Evolutionary conservation across 768 basidiomycete species (phyloP), one percentile per base, ranked within the genome.

Genomic region (Psilocybe sp.): DNA sequence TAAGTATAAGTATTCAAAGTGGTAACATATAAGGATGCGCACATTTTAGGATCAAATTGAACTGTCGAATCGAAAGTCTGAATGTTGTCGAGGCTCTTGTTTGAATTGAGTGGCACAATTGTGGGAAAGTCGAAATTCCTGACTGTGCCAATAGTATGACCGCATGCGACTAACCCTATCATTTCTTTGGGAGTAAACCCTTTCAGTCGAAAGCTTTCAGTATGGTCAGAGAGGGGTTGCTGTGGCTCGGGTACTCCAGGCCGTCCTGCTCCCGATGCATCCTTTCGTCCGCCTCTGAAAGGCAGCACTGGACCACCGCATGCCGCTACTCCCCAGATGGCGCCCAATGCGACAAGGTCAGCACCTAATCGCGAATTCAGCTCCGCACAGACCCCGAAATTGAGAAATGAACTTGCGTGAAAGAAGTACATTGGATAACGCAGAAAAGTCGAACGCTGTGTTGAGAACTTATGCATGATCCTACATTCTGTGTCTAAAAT

Each of bases 291-390:
- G 37, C 69, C 71, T 11, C 71, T 66, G 39, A 61, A 69, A 5
- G 71, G 73, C 23, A 78, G 68, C 11, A 67, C 52, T 12, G 77
- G 76, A 9, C 77, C 76, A n/a, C 69, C 69, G 51, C 78, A 78
- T 9, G 69, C 64, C 11, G 69, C 63, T 5, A 72, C 66, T 0
- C 68, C 71, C 38, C 69, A 64, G 15, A 69, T 59, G 2, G 69
- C 63, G 16, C 64, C 75, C 31, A 77, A 49, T 2, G 71, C 73
- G 47, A 77, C 70, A 18, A 76, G 58, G 54, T 79, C 76, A 14
- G 74, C 23, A 28, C 23, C 23, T 28, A 28, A 7, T 4, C 3
- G 7, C 3, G 7, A 28, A 4, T 28, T 28, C 7, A 28, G 3
- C 23, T 28, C 23, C 7, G 23, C 23, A 4, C 23, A 4, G 7